Percentiles rank a stretch among this genome's conserved stretches.
Conservation (phyloP, 352 stramenopile species). For the Phytophthora aleatoria region DNA sequence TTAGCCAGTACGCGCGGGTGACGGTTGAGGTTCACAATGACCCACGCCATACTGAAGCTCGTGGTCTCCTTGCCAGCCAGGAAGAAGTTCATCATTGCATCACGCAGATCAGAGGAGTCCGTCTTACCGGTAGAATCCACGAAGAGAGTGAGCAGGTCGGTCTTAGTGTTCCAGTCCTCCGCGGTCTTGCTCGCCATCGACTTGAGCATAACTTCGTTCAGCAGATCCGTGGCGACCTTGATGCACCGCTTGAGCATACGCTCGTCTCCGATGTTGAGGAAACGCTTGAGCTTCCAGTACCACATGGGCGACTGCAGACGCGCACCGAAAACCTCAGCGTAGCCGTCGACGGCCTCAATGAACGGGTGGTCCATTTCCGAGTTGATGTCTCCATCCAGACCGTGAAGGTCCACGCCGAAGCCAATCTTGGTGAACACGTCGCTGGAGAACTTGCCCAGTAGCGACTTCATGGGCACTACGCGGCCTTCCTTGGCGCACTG, state of each 20-base stretch:
- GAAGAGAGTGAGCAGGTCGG: conserved; percentile 52
- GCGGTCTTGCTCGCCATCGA: conserved; percentile 38
- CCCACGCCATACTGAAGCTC: conserved; percentile 56
- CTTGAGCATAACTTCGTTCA: conserved; percentile 51
- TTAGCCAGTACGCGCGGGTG: conserved; percentile 52
- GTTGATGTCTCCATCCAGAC: conserved; percentile 38
- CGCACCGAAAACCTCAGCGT: conserved; percentile 30
- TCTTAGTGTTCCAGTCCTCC: conserved; percentile 32
- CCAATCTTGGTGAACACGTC: conserved; percentile 80
- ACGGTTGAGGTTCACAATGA: conserved; percentile 62
- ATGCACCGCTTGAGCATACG: conserved; percentile 41
- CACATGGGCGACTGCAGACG: conserved; percentile 55
- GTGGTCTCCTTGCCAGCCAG: conserved; percentile 70
- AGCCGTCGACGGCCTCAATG: conserved; percentile 52
- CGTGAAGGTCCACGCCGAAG: conserved; percentile 70
- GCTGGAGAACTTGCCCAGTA: conserved; percentile 67
- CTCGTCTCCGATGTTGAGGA: conserved; percentile 44
- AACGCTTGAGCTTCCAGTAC: conserved; percentile 56
- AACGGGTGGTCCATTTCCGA: conserved; percentile 48
- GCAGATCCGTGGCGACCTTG: conserved; percentile 39
- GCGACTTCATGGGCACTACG: conserved; percentile 38
- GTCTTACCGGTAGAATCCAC: conserved; percentile 43
- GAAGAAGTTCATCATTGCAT: conserved; percentile 74
- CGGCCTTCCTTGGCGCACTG: conserved; percentile 14
- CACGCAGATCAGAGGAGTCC: conserved; percentile 46